Base-by-base conservation (phyloP, 352 stramenopile genomes). In the Globisporangium yorkense region DNA sequence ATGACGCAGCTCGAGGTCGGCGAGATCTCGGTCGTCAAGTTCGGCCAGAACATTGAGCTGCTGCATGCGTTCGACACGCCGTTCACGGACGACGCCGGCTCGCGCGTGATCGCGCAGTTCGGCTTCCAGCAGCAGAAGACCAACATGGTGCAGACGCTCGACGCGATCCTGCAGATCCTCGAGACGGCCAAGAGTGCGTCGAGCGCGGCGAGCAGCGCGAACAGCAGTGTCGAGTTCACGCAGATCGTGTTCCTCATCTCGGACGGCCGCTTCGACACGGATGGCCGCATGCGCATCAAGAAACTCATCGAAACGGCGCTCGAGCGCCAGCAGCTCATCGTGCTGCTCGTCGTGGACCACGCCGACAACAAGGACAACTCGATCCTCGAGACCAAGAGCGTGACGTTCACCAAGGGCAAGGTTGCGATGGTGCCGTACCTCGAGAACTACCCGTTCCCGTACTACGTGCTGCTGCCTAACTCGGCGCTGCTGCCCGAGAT, bases 391-490 rank as follows among this genome's bases (percentile, higher is more conserved):
- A 99, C 98, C 62, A 97, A 99, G 77, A 96, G 97, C 58, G 96
- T 99, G 31, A 93, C 85, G 44, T 99, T 99, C 71, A 74, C 84
- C 49, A 97, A 98, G 52, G 96, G 96, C 45, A 98, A 98, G 62
- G 89, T 98, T 50, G 82, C 94, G 59, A 96, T 99, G 68, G 97
- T 94, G 54, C 80, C 89, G 24, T 99, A 99, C 79, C 88, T 99
- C 37, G 97, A 99, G 61, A 97, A 99, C 75, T 99, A 99, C 68
- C 98, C 98, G 43, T 99, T 99, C 79, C 97, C 97, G 51, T 99
- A 99, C 76, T 99, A 99, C 69, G 89, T 99, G 53, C 72, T 99
- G 44, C 74, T 99, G 21, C 88, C 94, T 5, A 94, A 98, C 56
- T 96, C 99, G 44, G 71, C 87, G 29, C 76, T 94, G 62, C 79